Evolutionary conservation across 2,329 filamentous ascomycete genomes (phyloP).

Genomic region (Zalaria sp.): DNA sequence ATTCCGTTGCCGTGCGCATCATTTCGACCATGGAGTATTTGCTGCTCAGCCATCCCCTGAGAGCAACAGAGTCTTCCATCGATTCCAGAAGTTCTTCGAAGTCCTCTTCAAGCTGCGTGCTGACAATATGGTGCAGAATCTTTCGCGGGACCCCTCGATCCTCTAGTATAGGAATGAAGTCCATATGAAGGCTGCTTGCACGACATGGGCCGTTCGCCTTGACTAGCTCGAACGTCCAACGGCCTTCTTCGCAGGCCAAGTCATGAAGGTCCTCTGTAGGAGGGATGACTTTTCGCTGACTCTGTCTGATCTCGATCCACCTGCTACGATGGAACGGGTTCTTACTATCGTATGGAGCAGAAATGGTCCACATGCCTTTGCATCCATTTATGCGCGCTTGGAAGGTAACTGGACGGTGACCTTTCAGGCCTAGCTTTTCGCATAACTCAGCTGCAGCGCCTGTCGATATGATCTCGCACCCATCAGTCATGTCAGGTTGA

Average conservation of each 20-base stretch:
- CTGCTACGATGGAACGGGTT: conserved; percentile 26
- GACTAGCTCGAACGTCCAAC: conserved; percentile 54
- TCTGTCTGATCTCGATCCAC: conserved; percentile 53
- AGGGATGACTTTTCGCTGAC: conserved; percentile 53
- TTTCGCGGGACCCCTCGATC: conserved; percentile 38
- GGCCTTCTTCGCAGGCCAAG: conserved; percentile 26
- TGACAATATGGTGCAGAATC: conserved; percentile 36
- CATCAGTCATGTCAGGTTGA: conserved; percentile 30
- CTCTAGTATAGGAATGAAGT: conserved; percentile 54
- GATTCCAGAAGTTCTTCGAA: conserved; percentile 38
- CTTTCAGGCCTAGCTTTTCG: conserved; percentile 31
- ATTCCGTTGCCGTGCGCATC: conserved; percentile 14
- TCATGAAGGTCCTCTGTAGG: conserved; percentile 32
- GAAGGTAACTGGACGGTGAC: conserved; percentile 46
- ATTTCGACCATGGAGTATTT: conserved; percentile 27
- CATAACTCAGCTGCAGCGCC: conserved; percentile 42
- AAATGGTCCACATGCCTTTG: conserved; percentile 63
- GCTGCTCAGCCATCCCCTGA: conserved; percentile 41
- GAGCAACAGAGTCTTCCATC: conserved; percentile 33
- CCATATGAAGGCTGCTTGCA: conserved; percentile 47
- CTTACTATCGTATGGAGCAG: conserved; percentile 31
- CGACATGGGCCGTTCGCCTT: conserved; percentile 32
- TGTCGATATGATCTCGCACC: conserved; percentile 51
- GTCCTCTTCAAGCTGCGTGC: conserved; percentile 35
- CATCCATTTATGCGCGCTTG: conserved; percentile 59